Evolutionary conservation across 2,329 filamentous ascomycete genomes (phyloP).

Genomic region (Cryoendolithus antarcticus): DNA sequence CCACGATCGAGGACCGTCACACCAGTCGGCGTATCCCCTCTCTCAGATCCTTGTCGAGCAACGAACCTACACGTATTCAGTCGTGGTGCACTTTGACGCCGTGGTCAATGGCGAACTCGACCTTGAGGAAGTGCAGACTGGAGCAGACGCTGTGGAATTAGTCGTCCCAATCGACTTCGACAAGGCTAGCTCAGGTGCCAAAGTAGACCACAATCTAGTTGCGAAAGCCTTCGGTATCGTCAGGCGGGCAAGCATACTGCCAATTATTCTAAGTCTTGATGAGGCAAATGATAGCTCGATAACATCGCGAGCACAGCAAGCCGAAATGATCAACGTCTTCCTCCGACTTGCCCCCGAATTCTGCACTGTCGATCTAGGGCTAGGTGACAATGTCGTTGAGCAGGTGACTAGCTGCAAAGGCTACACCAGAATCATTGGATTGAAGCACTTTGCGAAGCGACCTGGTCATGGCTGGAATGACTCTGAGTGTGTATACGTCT

Average conservation of each 20-base stretch:
- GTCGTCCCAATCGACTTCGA: conserved; percentile 5
- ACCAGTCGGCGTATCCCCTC: conserved; percentile 54
- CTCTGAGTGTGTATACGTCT: conserved; percentile 42
- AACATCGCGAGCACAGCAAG: conserved; percentile 5
- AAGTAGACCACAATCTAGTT: conserved; percentile 21
- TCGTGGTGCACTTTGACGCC: conserved; percentile 48
- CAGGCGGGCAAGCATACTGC: conserved; percentile 47
- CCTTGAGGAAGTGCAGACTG: conserved; percentile 53
- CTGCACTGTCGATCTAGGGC: conserved; percentile 45
- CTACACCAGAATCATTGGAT: conserved; percentile 49
- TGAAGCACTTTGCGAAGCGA: conserved; percentile 33
- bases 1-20: conserved; percentile 40
- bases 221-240: conserved; percentile 48
- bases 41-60: conserved; percentile 49
- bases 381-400: conserved; percentile 40
- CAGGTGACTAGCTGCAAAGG: conserved; percentile 41
- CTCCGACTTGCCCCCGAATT: conserved; percentile 51
- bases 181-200: conserved; percentile 1
- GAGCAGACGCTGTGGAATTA: conserved; percentile 55
- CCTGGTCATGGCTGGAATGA: conserved; percentile 44
- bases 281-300: conserved; percentile 8
- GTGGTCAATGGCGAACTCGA: conserved; percentile 44
- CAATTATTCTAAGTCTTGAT: conserved; percentile 30
- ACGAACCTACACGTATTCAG: conserved; percentile 54
- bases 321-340: conserved; percentile 42